Conservation (phyloP, 2,329 filamentous ascomycete species). For the Diaporthe citriasiana region DNA sequence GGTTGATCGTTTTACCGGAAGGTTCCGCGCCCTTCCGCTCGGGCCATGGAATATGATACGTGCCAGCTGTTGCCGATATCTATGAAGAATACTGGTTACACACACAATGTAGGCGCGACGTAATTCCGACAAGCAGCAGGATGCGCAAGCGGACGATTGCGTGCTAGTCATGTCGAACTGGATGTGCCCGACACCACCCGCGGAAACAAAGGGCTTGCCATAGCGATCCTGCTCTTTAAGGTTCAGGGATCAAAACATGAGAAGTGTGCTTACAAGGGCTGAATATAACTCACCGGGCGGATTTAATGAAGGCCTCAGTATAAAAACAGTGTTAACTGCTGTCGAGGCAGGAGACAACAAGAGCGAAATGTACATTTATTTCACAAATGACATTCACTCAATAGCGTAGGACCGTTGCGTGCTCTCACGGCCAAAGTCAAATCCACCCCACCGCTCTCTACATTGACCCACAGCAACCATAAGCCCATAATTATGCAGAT, state of each 20-base stretch:
- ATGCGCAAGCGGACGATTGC: slow-evolving; percentile 15
- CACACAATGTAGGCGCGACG: not conserved
- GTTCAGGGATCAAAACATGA: slow-evolving; percentile 16
- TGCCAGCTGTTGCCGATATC: not conserved
- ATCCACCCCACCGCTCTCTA: not conserved
- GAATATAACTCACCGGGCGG: not conserved
- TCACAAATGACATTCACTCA: not conserved
- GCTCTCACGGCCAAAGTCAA: not conserved
- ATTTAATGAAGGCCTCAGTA: not conserved
- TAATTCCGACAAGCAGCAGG: slow-evolving; percentile 12
- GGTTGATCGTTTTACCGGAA: not conserved
- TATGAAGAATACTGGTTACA: not conserved
- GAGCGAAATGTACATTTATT: not conserved
- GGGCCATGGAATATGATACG: not conserved
- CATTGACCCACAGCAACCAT: not conserved
- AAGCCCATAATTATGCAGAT: not conserved
- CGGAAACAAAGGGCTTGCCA: not conserved
- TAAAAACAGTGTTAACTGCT: not conserved
- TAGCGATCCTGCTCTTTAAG: not conserved
- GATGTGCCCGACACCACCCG: not conserved
- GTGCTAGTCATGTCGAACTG: not conserved
- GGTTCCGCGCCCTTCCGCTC: too few relatives aligned
- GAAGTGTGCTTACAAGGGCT: not conserved
- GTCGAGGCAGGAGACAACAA: not conserved
- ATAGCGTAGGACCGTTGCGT: too few relatives aligned